Conservation (phyloP, 2,329 filamentous ascomycete genomes). For the Exophiala sp. region DNA sequence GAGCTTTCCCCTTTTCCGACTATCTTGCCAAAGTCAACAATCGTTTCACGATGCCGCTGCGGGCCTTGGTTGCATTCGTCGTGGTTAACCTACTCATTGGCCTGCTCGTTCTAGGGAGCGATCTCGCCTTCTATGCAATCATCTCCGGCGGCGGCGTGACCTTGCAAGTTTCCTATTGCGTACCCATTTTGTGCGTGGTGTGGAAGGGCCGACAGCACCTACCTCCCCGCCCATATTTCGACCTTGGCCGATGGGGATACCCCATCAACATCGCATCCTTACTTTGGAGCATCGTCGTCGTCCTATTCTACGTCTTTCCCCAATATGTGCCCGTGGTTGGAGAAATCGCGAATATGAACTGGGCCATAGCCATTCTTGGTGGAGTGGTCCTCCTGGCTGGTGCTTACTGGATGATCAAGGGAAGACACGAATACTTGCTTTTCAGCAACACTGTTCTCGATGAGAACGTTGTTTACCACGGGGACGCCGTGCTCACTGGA, state of each 20-base stretch:
- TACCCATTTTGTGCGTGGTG: constrained; percentile 21
- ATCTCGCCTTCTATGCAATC: constrained; percentile 23
- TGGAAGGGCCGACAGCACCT: constrained; percentile 19
- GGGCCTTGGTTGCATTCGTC: constrained; percentile 20
- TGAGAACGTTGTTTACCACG: constrained; percentile 22
- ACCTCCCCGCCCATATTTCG: constrained; percentile 21
- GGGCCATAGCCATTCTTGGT: constrained; percentile 23
- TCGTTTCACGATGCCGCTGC: constrained; percentile 52
- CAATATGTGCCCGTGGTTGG: constrained; percentile 23
- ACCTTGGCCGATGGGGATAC: constrained; percentile 23
- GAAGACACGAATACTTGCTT: constrained; percentile 21
- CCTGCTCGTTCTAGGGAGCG: constrained; percentile 20
- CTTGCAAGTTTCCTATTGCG: constrained; percentile 22
- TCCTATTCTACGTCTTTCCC: constrained; percentile 23
- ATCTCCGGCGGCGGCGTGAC: constrained; percentile 23
- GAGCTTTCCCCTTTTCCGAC: constrained; percentile 52
- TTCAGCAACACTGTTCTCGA: constrained; percentile 21
- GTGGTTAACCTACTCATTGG: constrained; percentile 21
- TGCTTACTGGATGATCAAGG: constrained; percentile 22
- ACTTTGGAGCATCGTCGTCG: constrained; percentile 19
- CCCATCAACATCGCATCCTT: constrained; percentile 20
- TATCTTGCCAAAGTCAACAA: constrained; percentile 51
- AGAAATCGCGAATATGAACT: constrained; percentile 24
- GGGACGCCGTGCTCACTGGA: constrained; percentile 14
- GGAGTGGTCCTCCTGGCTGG: constrained; percentile 19